phyloP scores from a whole-genome alignment of 371 early-diverging fungal species.

The Mortierella sp. region DNA sequence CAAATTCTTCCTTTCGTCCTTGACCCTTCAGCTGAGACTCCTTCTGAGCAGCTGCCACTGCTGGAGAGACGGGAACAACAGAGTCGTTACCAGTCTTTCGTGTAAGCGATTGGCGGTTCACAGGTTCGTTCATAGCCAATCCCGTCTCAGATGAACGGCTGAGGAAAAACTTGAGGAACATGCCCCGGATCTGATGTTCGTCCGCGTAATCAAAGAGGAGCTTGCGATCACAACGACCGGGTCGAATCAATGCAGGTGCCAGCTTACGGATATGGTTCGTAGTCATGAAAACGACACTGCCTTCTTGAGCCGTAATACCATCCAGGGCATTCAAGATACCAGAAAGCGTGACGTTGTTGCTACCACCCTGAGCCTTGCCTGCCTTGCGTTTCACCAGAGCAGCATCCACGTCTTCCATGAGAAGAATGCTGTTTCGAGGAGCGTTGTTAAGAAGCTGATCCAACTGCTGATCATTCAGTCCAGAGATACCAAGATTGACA shows the following conservation, averaged over 20 bases:
- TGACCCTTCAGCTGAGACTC: constrained; percentile 32
- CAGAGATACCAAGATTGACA: constrained; percentile 74
- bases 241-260: constrained; percentile 88
- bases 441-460: constrained; percentile 73
- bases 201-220: constrained; percentile 58
- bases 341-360: constrained; percentile 67
- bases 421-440: constrained; percentile 82
- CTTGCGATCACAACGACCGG: constrained; percentile 89
- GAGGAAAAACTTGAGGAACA: constrained; percentile 61
- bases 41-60: background rate
- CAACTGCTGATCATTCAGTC: constrained; percentile 70
- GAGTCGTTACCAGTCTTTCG: background rate
- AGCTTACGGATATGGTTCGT: constrained; percentile 86
- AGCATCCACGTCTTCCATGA: constrained; percentile 92
- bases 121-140: constrained; percentile 24
- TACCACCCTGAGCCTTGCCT: constrained; percentile 36
- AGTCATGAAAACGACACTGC: constrained; percentile 86
- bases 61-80: background rate
- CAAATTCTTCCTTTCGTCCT: constrained; percentile 29
- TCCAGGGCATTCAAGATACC: constrained; percentile 85
- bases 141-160: constrained; percentile 36
- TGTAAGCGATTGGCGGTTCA: background rate
- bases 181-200: constrained; percentile 40
- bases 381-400: constrained; percentile 56
- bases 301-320: constrained; percentile 82